Evolutionary conservation across 2,329 filamentous ascomycete species (phyloP).

Genomic region (Alternaria metachromatica): DNA sequence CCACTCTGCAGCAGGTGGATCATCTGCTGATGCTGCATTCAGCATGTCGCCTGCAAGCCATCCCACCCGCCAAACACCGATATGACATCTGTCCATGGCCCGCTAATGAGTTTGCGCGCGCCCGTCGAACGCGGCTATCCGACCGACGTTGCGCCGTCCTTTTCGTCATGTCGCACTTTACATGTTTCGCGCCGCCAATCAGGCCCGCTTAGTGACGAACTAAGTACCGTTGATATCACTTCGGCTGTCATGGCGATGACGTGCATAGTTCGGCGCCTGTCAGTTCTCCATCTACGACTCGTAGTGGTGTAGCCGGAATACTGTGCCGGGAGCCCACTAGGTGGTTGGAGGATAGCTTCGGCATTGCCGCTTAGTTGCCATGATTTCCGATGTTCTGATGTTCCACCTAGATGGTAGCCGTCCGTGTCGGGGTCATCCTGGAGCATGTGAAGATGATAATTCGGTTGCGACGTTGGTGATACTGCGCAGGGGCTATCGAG

Average conservation of each 20-base stretch:
- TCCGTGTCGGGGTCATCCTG: not conserved
- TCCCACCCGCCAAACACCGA: constrained; percentile 1
- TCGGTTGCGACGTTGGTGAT: constrained; percentile 8
- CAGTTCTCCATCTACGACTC: not conserved
- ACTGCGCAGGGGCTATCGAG: not conserved
- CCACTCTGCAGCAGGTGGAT: constrained; percentile 1
- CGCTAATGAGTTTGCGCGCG: not conserved
- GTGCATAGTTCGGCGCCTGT: constrained; percentile 6
- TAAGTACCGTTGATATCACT: not conserved
- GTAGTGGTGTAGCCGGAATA: not conserved
- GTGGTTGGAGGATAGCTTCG: not conserved
- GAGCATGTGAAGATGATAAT: not conserved
- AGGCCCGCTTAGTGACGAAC: not conserved
- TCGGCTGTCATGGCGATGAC: not conserved
- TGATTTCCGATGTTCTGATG: not conserved
- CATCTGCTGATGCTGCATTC: constrained; percentile 6
- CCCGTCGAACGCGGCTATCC: constrained; percentile 1
- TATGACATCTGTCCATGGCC: not conserved
- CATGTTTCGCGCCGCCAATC: not conserved
- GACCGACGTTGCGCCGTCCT: constrained; percentile 12
- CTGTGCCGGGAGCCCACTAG: not conserved
- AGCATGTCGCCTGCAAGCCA: not conserved
- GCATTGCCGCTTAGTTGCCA: not conserved
- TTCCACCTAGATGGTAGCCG: not conserved
- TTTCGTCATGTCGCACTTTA: constrained; percentile 9